Percentiles rank a stretch among this genome's conserved stretches.
Evolutionary conservation across 2,329 filamentous ascomycete species (phyloP).

Genomic region (Pseudogymnoascus sp.): DNA sequence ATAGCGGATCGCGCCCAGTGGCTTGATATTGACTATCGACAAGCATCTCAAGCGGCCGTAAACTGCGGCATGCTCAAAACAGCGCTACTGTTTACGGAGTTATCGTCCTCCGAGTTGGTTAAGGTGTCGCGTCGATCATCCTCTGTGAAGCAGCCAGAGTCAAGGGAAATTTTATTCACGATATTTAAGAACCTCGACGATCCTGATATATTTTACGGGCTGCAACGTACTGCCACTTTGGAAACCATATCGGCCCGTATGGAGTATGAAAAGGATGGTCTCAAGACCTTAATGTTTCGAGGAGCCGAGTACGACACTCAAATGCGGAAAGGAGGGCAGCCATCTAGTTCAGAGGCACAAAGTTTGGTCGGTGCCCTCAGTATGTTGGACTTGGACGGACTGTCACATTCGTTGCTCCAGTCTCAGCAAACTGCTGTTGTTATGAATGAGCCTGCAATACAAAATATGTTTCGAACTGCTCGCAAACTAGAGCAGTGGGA

Average conservation of each 20-base stretch:
- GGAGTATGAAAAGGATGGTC: slow-evolving; percentile 81
- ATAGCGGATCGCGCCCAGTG: slow-evolving; percentile 72
- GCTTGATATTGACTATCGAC: slow-evolving; percentile 73
- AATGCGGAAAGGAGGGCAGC: slow-evolving; percentile 51
- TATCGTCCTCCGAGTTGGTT: slow-evolving; percentile 49
- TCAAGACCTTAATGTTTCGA: slow-evolving; percentile 81
- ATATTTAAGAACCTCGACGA: slow-evolving; percentile 94
- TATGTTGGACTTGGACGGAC: slow-evolving; percentile 71
- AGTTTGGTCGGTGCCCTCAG: slow-evolving; percentile 71
- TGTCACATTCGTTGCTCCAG: slow-evolving; percentile 72
- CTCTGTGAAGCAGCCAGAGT: slow-evolving; percentile 39
- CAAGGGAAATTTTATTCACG: slow-evolving; percentile 61
- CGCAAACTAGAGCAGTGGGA: slow-evolving; percentile 88
- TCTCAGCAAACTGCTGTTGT: slow-evolving; percentile 51
- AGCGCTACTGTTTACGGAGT: slow-evolving; percentile 74
- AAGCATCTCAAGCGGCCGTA: slow-evolving; percentile 63
- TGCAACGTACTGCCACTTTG: slow-evolving; percentile 69
- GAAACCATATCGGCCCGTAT: slow-evolving; percentile 70
- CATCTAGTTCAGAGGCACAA: slow-evolving; percentile 51
- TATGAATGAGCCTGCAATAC: slow-evolving; percentile 49
- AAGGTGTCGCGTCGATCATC: slow-evolving; percentile 61
- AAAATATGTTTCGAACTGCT: slow-evolving; percentile 70
- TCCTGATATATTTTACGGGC: slow-evolving; percentile 89
- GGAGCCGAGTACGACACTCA: slow-evolving; percentile 86
- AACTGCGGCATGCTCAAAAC: slow-evolving; percentile 80